Evolutionary conservation across 179 eudicot species (phyloP).

Genomic region (Kewa caespitosa): DNA sequence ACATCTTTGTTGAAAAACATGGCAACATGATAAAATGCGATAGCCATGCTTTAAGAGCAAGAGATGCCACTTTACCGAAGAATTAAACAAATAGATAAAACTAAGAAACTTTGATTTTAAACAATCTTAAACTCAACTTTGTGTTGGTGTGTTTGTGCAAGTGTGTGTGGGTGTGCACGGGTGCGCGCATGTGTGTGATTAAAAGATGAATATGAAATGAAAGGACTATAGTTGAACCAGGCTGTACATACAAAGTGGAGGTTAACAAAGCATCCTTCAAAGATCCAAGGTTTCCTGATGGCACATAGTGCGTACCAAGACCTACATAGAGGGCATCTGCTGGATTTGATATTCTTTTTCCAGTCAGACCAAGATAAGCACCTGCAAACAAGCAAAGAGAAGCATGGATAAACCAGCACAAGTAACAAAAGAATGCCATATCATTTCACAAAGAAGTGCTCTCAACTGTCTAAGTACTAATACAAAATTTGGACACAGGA

Average conservation of each 20-base stretch:
- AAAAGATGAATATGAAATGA: not conserved
- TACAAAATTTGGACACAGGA: too few species aligned
- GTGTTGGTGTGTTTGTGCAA: too few species aligned
- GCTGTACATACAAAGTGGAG: constrained; percentile 59
- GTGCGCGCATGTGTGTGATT: too few species aligned
- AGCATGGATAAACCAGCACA: not conserved
- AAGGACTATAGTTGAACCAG: not conserved
- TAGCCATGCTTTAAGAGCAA: too few species aligned
- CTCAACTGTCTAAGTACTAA: too few species aligned
- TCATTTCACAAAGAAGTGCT: not conserved
- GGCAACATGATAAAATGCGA: not conserved
- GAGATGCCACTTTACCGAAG: too few species aligned
- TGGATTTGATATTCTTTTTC: constrained; percentile 77
- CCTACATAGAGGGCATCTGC: constrained; percentile 90
- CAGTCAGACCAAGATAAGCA: constrained; percentile 94
- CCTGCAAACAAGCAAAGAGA: constrained; percentile 43
- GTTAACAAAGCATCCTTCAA: constrained; percentile 68
- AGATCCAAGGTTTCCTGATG: constrained; percentile 65
- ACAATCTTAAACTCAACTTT: too few species aligned
- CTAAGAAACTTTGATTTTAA: not conserved
- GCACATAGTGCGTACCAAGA: constrained; percentile 84
- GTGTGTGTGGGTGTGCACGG: too few species aligned
- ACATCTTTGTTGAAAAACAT: not conserved
- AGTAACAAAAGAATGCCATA: too few species aligned
- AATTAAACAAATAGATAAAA: not conserved